Evolutionary conservation across 2,329 filamentous ascomycete genomes (phyloP).

Genomic region (Lasiodiplodia theobromae): DNA sequence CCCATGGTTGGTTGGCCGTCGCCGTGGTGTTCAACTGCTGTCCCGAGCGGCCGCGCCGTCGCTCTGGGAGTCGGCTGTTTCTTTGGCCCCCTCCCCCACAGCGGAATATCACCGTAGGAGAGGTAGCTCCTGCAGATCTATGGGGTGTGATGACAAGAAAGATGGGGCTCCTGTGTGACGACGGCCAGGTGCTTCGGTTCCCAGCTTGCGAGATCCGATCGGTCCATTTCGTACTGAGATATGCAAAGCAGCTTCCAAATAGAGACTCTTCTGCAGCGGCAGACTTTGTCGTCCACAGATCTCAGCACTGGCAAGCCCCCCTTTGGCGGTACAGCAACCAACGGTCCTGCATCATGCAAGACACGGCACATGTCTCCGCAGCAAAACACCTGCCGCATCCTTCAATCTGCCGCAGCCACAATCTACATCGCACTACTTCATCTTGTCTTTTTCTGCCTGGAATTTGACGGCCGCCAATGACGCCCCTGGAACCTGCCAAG

Average conservation of each 20-base stretch:
- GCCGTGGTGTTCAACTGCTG: constrained; percentile 5
- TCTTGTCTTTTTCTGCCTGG: not conserved
- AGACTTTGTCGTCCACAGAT: not conserved
- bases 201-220: constrained; percentile 24
- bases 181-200: not conserved
- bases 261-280: not conserved
- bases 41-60: constrained; percentile 24
- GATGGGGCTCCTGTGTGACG: constrained; percentile 10
- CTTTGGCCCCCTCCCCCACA: not conserved
- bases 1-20: not conserved
- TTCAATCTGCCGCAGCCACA: constrained; percentile 22
- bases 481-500: not conserved
- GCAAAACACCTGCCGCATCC: not conserved
- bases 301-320: not conserved
- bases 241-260: not conserved
- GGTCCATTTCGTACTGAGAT: not conserved
- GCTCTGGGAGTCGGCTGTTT: not conserved
- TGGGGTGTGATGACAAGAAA: constrained; percentile 1
- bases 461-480: not conserved
- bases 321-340: constrained; percentile 1
- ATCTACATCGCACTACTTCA: not conserved
- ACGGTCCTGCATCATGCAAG: constrained; percentile 22
- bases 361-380: not conserved
- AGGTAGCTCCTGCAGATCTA: constrained; percentile 17
- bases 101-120: constrained; percentile 2